These are phyloP conservation scores for Camelina sativa DNA, from an alignment of 345 rosid species.

Conservation along the genomic window DNA sequence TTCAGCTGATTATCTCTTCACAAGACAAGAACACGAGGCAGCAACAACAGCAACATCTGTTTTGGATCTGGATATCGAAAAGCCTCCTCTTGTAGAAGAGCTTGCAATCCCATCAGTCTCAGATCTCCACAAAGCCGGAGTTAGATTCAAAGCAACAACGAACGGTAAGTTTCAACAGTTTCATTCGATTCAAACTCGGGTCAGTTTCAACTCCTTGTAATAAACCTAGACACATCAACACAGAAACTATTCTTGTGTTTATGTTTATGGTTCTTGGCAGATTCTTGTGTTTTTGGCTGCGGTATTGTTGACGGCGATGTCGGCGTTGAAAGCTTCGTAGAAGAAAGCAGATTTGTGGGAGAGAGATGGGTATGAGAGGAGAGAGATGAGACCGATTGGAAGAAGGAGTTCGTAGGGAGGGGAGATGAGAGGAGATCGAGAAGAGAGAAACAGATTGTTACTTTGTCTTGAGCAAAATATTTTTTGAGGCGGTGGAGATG, in stretches of 20 bases:
- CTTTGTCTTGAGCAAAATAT: no score
- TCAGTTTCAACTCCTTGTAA: constrained; percentile 57
- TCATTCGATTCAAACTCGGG: constrained; percentile 49
- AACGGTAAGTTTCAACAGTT: constrained; percentile 50
- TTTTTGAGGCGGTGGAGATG: no score
- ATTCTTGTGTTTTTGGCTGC: constrained; percentile 56
- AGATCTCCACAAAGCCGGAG: constrained; percentile 54
- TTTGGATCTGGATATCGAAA: constrained; percentile 24
- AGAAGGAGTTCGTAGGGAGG: no score
- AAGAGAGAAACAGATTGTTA: no score
- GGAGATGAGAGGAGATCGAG: no score
- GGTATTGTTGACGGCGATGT: constrained; percentile 48
- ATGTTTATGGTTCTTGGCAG: constrained; percentile 73
- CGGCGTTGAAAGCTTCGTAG: constrained; percentile 36
- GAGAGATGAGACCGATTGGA: no score
- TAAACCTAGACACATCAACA: constrained; percentile 61
- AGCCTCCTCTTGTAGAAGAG: constrained; percentile 68
- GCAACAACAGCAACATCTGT: constrained; percentile 19
- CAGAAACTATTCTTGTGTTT: constrained; percentile 55
- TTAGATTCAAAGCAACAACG: constrained; percentile 52
- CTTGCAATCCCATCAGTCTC: constrained; percentile 72
- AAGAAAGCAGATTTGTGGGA: no score
- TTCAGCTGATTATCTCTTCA: constrained; percentile 42
- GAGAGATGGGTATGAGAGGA: no score
- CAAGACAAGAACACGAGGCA: constrained; percentile 39